Evolutionary conservation across 2,329 filamentous ascomycete species (phyloP).

Genomic region (Exophiala spinifera): DNA sequence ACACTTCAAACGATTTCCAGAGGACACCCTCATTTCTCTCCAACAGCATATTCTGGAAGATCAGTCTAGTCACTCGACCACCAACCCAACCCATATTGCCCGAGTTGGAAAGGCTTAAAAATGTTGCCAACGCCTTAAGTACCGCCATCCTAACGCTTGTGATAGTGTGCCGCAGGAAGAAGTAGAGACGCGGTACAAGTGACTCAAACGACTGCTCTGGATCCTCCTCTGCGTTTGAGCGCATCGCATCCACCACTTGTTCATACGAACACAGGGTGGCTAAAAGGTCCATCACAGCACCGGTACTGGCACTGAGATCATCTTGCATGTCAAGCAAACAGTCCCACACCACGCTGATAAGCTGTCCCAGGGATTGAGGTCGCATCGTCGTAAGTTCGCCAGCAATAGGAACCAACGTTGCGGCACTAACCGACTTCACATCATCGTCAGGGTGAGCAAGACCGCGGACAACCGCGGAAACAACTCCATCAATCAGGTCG

Average conservation of each 20-base stretch:
- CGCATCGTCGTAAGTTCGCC: slow-evolving; percentile 89
- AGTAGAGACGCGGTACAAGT: slow-evolving; percentile 88
- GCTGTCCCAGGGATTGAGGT: slow-evolving; percentile 68
- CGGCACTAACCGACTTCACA: slow-evolving; percentile 92
- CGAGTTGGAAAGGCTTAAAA: slow-evolving; percentile 78
- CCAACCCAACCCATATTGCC: slow-evolving; percentile 86
- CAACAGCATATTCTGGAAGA: slow-evolving; percentile 93
- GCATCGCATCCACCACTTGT: slow-evolving; percentile 91
- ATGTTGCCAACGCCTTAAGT: slow-evolving; percentile 86
- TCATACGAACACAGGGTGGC: slow-evolving; percentile 94
- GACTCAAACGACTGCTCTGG: slow-evolving; percentile 86
- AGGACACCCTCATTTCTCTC: slow-evolving; percentile 84
- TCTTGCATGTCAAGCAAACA: slow-evolving; percentile 96
- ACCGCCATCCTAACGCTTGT: slow-evolving; percentile 92
- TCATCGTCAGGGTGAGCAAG: slow-evolving; percentile 89
- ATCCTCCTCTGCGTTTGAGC: slow-evolving; percentile 76
- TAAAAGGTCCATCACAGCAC: slow-evolving; percentile 95
- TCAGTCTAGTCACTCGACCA: slow-evolving; percentile 78
- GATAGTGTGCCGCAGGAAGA: slow-evolving; percentile 94
- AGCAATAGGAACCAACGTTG: slow-evolving; percentile 94
- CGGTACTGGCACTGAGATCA: slow-evolving; percentile 93
- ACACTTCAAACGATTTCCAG: slow-evolving; percentile 79
- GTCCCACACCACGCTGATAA: slow-evolving; percentile 96
- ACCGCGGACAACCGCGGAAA: slow-evolving; percentile 91
- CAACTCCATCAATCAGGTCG: slow-evolving; percentile 86